Conservation (phyloP, 2,329 filamentous ascomycete genomes). For the Botrytis porri region DNA sequence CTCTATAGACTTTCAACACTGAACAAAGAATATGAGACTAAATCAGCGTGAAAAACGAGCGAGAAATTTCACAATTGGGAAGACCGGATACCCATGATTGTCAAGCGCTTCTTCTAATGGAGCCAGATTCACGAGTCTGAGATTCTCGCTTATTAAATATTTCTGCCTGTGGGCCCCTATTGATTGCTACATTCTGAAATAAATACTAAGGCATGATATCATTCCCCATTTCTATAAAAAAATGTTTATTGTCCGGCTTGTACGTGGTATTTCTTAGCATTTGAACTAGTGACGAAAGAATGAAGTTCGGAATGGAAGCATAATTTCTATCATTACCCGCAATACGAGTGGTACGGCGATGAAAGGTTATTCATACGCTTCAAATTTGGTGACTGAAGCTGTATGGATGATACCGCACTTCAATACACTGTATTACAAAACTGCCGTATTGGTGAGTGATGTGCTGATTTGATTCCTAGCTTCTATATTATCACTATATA, state of each 20-base stretch:
- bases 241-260: neutral
- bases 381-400: neutral
- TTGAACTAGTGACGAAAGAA: neutral
- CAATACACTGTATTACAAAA: neutral
- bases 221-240: neutral
- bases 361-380: neutral
- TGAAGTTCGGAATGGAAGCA: neutral
- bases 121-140: neutral
- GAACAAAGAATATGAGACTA: neutral
- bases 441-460: neutral
- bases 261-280: neutral
- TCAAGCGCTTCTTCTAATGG: neutral
- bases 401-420: neutral
- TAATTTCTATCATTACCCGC: neutral
- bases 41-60: neutral
- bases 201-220: neutral
- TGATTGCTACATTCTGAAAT: neutral
- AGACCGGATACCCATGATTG: neutral
- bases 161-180: accelerated
- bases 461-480: neutral
- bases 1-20: neutral
- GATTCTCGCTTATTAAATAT: neutral
- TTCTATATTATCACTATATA: neutral
- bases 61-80: neutral
- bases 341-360: neutral